Evolutionary conservation across 768 basidiomycete genomes (phyloP), one percentile per base, ranked within the genome.

Genomic region (Russula sp.): DNA sequence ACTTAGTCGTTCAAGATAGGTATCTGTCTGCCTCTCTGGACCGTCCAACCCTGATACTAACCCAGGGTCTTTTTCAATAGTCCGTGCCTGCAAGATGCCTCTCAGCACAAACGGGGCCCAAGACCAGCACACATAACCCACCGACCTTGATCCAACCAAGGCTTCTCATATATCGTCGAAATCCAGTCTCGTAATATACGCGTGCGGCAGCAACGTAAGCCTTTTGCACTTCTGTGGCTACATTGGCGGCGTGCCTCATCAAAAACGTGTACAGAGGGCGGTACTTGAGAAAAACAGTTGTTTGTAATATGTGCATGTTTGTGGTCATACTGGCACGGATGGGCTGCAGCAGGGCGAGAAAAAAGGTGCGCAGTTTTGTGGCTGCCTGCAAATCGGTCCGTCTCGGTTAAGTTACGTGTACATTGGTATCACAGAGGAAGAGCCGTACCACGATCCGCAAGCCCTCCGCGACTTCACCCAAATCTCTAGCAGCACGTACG

Each of bases 101-200:
- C 35, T 62, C 27, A 42, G 18, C 16, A 37, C 47, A 18, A 32
- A 49, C 18, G 39, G 39, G 20, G 45, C 53, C 27, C 35, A 35
- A 6, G 4, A 5, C 22, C 6, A 22, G 48, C 2, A 58, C 32
- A 32, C 16, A n/a, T 49, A 32, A 32, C 45, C 31, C 18, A 48
- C 76, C 54, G 49, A 89, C 89, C 80, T 89, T 91, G 56, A 98
- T 80, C 74, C 80, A 84, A 40, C 85, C 83, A 52, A 99, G 77
- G 70, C 87, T 88, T 50, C 97, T 80, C 27, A 86, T 81, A 72
- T 98, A 99, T 48, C 97, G 78, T 65, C 97, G 79, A 72, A 98
- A 95, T 0, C 89, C 92, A 22, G 97, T 98, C 75, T 99, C 97
- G 63, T 94, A 98, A 73, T 97, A 99, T 22, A 91, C 82, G 45